Percentiles rank a stretch among this genome's conserved stretches.
Conservation (phyloP, 441 rosid species). For the Brassica balearica region DNA sequence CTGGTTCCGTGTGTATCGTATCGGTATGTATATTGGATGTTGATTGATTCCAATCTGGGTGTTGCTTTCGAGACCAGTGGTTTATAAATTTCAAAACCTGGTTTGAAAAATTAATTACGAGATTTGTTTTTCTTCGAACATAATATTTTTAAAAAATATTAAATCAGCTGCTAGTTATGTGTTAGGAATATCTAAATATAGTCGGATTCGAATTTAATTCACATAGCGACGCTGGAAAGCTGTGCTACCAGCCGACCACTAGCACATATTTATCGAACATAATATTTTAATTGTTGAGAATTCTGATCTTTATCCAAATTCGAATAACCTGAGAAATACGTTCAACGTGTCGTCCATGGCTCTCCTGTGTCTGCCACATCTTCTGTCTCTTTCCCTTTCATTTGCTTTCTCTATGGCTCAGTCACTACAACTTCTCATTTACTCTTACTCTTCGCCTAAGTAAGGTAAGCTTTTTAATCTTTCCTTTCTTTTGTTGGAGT, state of each 20-base stretch:
- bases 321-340: constrained; percentile 5
- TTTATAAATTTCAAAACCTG: not conserved
- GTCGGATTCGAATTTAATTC: too few relatives aligned
- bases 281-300: not conserved
- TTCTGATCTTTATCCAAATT: constrained; percentile 36
- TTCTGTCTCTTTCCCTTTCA: constrained; percentile 22
- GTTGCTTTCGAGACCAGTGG: too few relatives aligned
- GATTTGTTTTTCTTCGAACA: not conserved
- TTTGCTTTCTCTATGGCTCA: constrained; percentile 8
- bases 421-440: constrained; percentile 3
- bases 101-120: not conserved
- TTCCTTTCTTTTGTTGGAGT: not conserved
- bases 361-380: constrained; percentile 48
- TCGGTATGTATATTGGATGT: too few relatives aligned
- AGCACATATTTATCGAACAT: too few relatives aligned
- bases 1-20: too few relatives aligned
- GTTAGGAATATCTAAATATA: too few relatives aligned
- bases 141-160: too few relatives aligned
- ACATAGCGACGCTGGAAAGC: too few relatives aligned
- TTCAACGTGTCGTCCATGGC: constrained; percentile 52
- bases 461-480: constrained; percentile 16
- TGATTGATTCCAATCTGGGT: too few relatives aligned
- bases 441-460: not conserved
- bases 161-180: too few relatives aligned
- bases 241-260: too few relatives aligned